Evolutionary conservation across 108 stramenopile species (phyloP).

Genomic region (Heterococcus sp.): DNA sequence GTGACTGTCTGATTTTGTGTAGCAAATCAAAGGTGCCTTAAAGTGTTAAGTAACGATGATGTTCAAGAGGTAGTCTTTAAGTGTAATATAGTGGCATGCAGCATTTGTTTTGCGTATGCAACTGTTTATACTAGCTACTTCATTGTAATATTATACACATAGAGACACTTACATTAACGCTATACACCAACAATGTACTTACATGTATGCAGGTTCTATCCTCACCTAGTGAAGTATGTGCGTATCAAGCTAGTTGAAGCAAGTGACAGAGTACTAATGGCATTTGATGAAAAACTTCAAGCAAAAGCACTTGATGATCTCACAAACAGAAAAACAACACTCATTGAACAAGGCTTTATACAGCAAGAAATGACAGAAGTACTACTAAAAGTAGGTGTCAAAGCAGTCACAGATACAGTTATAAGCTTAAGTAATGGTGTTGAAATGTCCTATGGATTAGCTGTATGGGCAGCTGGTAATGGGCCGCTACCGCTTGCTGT

Average conservation of each 20-base stretch:
- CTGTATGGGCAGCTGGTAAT: constrained; percentile 94
- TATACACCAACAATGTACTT: too few species aligned
- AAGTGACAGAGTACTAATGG: constrained; percentile 71
- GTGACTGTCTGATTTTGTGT: too few species aligned
- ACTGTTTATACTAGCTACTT: too few species aligned
- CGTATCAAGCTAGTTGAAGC: constrained; percentile 90
- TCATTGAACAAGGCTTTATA: constrained; percentile 55
- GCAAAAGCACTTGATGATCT: constrained; percentile 74
- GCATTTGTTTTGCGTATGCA: too few species aligned
- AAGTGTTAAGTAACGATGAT: too few species aligned
- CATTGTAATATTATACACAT: too few species aligned
- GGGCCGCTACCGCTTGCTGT: constrained; percentile 79
- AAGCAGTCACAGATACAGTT: constrained; percentile 71
- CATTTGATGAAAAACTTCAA: constrained; percentile 81
- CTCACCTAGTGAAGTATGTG: constrained; percentile 71
- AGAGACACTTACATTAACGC: too few species aligned
- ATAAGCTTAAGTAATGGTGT: constrained; percentile 72
- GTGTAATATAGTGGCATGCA: too few species aligned
- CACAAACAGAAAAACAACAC: constrained; percentile 54
- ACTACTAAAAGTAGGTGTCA: constrained; percentile 73
- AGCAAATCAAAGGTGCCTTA: too few species aligned
- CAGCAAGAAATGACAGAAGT: constrained; percentile 71
- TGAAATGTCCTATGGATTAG: constrained; percentile 73
- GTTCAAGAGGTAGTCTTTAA: too few species aligned
- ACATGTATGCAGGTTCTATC: too few species aligned